Base-by-base conservation (phyloP, 352 stramenopile genomes). In the Globisporangium iwayamae region DNA sequence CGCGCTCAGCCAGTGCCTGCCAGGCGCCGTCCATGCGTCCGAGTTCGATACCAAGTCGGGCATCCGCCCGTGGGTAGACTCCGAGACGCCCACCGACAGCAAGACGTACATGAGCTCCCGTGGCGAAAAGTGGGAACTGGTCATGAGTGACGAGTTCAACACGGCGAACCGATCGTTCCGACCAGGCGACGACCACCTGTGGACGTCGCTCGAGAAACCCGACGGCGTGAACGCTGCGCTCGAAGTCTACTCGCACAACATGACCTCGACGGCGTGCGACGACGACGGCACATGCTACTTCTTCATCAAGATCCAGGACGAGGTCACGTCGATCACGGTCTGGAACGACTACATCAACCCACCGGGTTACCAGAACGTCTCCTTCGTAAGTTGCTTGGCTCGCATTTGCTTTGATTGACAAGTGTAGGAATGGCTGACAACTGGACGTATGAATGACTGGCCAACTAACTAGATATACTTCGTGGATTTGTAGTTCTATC, bases 101-200 rank as follows among this genome's bases (percentile, higher is more conserved):
- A 70, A 81, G 38, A 60, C 53, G 36, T 87, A 88, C 62, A 62
- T 74, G 48, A 75, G 58, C 2, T 87, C 82, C 14, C 79, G 80
- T 47, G 81, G 81, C 53, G 75, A 76, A 2, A 60, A 32, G 1
- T 89, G 76, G 73, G 59, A 89, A 10, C 71, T 92, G 39, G 71
- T 88, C 6, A 87, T 90, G 73, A 89, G 76, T 52, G 83, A 91
- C 70, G 82, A 90, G 52, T 93, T 93, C 64, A 62, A 68, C 39
- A 22, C 69, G 47, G 41, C 69, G 43, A 71, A 53, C 14, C 78
- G 85, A 22, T 83, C 81, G 53, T 93, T 92, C 61, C 72, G 63
- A 13, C 65, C 79, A 8, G 83, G 79, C 5, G 67, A 59, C 25
- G 83, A 90, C 59, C 73, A 83, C 39, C 10, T 91, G 0, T 90